phyloP scores from a whole-genome alignment of 305 asterid genomes.

The Galium porrigens region DNA sequence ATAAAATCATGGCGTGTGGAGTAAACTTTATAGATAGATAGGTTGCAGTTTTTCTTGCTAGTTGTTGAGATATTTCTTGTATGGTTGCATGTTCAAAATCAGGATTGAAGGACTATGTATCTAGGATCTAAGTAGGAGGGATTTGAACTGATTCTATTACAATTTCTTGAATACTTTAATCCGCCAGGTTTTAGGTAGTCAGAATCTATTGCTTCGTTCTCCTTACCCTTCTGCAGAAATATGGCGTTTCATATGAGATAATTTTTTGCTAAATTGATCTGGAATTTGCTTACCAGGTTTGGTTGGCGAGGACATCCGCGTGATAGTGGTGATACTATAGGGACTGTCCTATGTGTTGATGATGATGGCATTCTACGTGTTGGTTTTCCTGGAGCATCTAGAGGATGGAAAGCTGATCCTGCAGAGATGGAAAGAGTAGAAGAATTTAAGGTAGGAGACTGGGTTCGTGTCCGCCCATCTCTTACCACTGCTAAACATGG shows the following conservation, averaged over 20 bases:
- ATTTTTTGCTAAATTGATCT: background rate
- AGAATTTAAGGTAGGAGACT: conserved; percentile 90
- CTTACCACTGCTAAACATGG: conserved; percentile 90
- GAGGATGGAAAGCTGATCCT: conserved; percentile 99
- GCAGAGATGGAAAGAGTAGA: conserved; percentile 97
- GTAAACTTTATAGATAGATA: no score
- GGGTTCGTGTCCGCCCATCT: conserved; percentile 96
- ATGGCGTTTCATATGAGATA: background rate
- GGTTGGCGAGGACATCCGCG: conserved; percentile 94
- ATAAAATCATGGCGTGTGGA: background rate
- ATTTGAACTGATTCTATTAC: background rate
- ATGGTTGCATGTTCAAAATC: background rate
- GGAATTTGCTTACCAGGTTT: conserved; percentile 36
- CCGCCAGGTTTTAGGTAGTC: background rate
- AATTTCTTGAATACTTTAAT: background rate
- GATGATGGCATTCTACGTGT: conserved; percentile 93
- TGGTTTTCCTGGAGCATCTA: conserved; percentile 98
- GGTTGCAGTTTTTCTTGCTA: background rate
- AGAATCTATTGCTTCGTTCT: background rate
- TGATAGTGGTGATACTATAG: conserved; percentile 74
- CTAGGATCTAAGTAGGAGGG: background rate
- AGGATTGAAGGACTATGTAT: background rate
- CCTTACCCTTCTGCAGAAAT: background rate
- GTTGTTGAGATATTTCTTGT: background rate
- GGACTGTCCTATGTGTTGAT: conserved; percentile 92